phyloP scores from a whole-genome alignment of 2,329 filamentous ascomycete species.

The Peltaster fructicola region DNA sequence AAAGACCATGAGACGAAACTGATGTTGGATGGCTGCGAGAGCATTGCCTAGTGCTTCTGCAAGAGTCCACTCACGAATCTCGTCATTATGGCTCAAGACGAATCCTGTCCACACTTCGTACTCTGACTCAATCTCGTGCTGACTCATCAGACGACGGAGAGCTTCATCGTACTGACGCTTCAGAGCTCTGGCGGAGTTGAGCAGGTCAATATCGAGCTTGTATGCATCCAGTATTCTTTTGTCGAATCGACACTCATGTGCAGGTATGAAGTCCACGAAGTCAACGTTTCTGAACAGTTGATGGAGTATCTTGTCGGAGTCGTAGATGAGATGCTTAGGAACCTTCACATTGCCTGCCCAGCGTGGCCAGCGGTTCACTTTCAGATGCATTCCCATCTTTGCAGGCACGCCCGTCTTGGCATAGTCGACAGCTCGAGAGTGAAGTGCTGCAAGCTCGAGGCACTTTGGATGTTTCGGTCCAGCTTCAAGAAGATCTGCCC shows the following conservation, averaged over 20 bases:
- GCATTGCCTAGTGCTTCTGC: constrained; percentile 66
- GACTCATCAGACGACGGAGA: constrained; percentile 64
- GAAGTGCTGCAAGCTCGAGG: constrained; percentile 55
- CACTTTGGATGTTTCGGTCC: constrained; percentile 56
- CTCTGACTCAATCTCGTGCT: constrained; percentile 67
- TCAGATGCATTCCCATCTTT: constrained; percentile 41
- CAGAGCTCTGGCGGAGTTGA: constrained; percentile 44
- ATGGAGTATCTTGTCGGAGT: constrained; percentile 56
- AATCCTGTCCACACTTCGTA: constrained; percentile 89
- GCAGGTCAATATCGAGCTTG: constrained; percentile 33
- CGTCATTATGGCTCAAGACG: constrained; percentile 53
- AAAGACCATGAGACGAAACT: constrained; percentile 50
- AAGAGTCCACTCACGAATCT: constrained; percentile 66
- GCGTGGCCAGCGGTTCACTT: constrained; percentile 56
- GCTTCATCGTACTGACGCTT: constrained; percentile 65
- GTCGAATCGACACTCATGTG: constrained; percentile 61
- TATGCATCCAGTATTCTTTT: constrained; percentile 50
- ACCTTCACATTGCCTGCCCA: constrained; percentile 53
- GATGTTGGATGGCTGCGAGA: constrained; percentile 45
- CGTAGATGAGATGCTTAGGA: constrained; percentile 35
- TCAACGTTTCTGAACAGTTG: constrained; percentile 64
- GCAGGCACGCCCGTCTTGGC: constrained; percentile 76
- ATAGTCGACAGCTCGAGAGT: constrained; percentile 88
- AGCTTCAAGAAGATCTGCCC: constrained; percentile 43
- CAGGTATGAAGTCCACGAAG: constrained; percentile 50